phyloP scores from a whole-genome alignment of 208 protist genomes.

The Trypanosoma conorhini region DNA sequence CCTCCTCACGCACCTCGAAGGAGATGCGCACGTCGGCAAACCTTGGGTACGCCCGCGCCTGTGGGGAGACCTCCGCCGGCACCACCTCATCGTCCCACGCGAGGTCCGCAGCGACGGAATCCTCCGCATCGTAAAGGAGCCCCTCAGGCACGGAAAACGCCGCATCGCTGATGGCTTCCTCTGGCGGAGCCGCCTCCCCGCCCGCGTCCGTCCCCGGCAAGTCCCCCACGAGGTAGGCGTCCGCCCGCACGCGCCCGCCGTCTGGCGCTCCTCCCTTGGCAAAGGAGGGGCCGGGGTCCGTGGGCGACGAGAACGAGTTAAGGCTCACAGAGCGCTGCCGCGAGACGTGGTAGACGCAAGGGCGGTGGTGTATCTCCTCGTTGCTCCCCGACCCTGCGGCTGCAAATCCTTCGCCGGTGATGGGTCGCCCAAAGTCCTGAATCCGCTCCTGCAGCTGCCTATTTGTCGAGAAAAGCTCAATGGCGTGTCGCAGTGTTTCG shows the following conservation, averaged over 20 bases:
- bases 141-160: constrained; percentile 1
- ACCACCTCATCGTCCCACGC: constrained; percentile 16
- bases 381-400: constrained; percentile 28
- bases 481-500: constrained; percentile 30
- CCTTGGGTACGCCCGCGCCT: constrained; percentile 58
- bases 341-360: constrained; percentile 45
- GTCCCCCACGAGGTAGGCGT: background rate
- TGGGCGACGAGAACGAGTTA: background rate
- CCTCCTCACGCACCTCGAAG: constrained; percentile 25
- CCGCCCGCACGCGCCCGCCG: background rate
- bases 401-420: constrained; percentile 48
- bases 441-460: constrained; percentile 37
- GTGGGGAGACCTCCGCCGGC: constrained; percentile 36
- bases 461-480: constrained; percentile 34
- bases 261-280: background rate
- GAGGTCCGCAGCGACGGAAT: constrained; percentile 11
- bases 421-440: constrained; percentile 38
- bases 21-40: constrained; percentile 46
- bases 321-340: background rate
- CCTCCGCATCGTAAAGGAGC: background rate
- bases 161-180: background rate
- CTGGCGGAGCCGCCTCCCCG: background rate
- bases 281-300: background rate
- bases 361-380: constrained; percentile 35
- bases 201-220: background rate